Conservation (phyloP, 352 stramenopile species). For the Globisporangium okanoganense region DNA sequence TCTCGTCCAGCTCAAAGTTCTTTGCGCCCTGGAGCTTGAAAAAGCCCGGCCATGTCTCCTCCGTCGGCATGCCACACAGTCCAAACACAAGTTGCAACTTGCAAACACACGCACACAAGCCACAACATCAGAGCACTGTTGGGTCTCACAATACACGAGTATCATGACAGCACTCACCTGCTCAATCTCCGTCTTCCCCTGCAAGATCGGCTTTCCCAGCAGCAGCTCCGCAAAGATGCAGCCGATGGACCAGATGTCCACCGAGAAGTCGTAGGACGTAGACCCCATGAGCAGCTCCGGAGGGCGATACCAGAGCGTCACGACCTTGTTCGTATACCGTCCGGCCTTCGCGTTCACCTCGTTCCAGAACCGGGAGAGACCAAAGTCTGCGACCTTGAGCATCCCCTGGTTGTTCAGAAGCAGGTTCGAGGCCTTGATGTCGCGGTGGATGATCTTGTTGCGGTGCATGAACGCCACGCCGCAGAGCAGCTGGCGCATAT, state of each 20-base stretch:
- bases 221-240: conserved; percentile 83
- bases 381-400: conserved; percentile 84
- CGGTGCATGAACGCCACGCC: conserved; percentile 86
- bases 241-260: conserved; percentile 95
- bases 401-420: conserved; percentile 82
- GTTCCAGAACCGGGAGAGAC: conserved; percentile 82
- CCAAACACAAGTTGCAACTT: conserved; percentile 81
- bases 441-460: conserved; percentile 85
- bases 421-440: conserved; percentile 87
- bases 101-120: not conserved
- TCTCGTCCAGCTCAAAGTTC: conserved; percentile 69
- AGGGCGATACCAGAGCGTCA: conserved; percentile 93
- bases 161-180: conserved; percentile 36
- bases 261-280: conserved; percentile 89
- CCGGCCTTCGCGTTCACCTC: conserved; percentile 81
- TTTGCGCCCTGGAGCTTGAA: conserved; percentile 69
- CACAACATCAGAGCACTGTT: not conserved
- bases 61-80: conserved; percentile 66
- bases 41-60: conserved; percentile 79
- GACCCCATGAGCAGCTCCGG: conserved; percentile 92
- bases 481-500: conserved; percentile 81
- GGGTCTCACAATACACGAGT: not conserved
- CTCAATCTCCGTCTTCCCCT: conserved; percentile 80
- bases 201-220: conserved; percentile 74
- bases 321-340: conserved; percentile 93